These are phyloP conservation scores for Nakazawaea laoshanensis DNA, from an alignment of 805 yeast species.

Conservation along the genomic window DNA sequence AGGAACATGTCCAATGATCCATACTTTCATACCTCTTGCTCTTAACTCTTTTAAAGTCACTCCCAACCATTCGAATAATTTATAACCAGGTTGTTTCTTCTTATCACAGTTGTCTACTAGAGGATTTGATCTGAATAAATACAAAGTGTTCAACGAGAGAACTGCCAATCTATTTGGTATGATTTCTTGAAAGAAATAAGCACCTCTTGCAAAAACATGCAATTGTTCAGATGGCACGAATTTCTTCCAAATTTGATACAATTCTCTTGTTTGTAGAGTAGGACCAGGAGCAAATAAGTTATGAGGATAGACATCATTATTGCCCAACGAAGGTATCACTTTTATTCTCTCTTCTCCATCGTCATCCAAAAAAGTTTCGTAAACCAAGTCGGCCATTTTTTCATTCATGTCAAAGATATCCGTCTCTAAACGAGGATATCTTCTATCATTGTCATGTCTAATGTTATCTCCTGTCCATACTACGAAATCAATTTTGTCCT, in stretches of 20 bases:
- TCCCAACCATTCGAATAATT: slow-evolving; percentile 71
- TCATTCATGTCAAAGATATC: slow-evolving; percentile 66
- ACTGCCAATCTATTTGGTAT: slow-evolving; percentile 74
- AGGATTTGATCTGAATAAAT: slow-evolving; percentile 70
- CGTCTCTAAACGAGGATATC: slow-evolving; percentile 62
- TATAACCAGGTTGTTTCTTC: slow-evolving; percentile 72
- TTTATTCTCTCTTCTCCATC: slow-evolving; percentile 26
- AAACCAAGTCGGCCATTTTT: slow-evolving; percentile 43
- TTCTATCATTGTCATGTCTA: slow-evolving; percentile 76
- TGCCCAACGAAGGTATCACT: slow-evolving; percentile 70
- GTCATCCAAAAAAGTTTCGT: slow-evolving; percentile 41
- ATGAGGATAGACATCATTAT: slow-evolving; percentile 87
- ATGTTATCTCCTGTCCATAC: slow-evolving; percentile 91
- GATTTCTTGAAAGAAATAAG: slow-evolving; percentile 68
- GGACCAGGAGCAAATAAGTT: slow-evolving; percentile 83
- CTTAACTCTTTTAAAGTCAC: slow-evolving; percentile 66
- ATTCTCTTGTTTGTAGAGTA: slow-evolving; percentile 75
- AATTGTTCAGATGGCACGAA: slow-evolving; percentile 73
- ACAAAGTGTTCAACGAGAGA: slow-evolving; percentile 69
- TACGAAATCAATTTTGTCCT: slow-evolving; percentile 75
- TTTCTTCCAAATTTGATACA: slow-evolving; percentile 63
- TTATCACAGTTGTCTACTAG: slow-evolving; percentile 73
- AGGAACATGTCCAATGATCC: slow-evolving; percentile 87
- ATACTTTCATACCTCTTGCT: slow-evolving; percentile 68
- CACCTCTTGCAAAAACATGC: slow-evolving; percentile 68